Base-by-base conservation (phyloP, 148 eudicot species). In the Vaccinium myrtillus region DNA sequence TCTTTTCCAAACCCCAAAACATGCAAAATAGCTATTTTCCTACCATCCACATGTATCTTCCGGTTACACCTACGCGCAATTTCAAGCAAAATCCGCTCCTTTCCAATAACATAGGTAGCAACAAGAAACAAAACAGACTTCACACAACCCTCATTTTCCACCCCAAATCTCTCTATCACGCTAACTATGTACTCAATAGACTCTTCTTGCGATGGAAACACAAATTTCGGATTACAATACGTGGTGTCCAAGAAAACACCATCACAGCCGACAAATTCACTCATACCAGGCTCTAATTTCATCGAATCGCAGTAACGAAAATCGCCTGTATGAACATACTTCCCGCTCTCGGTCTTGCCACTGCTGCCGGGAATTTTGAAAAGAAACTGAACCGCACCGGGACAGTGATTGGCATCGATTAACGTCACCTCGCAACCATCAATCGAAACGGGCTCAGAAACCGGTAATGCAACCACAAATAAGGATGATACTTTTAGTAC, bases 281-380 rank as follows among this genome's bases (percentile, higher is more conserved):
- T 84, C 86, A 97, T 82, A 69, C 27, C 61, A 85, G 89, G 74
- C 14, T 88, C 90, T 25, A 81, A 84, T 82, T 87, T 94, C 98
- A 95, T 97, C 8, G 78, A 83, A 78, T 87, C 88, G 78, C 90
- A 83, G 71, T 82, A 97, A 78, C 99, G 87, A 89, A 97, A 97
- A 91, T 97, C 99, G 46, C 99, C 99, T 56, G 99, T 97, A 81
- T 97, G 99, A 83, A 97, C 98, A 90, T 91, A 97, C 89, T 90
- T 91, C 88, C 90, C 92, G 39, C 91, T 91, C 88, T 91, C 92
- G 39, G 84, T 83, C 80, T 76, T 87, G 16, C 87, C 92, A 80
- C 86, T 90, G 56, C 54, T 51, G 15, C 73, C 81, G 15, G 94
- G 92, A 30, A 94, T 85, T 81, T 86, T 92, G 80, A 95, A 94